Evolutionary conservation across 495 filamentous ascomycete genomes (phyloP).

Genomic region (Xylaria grammica): DNA sequence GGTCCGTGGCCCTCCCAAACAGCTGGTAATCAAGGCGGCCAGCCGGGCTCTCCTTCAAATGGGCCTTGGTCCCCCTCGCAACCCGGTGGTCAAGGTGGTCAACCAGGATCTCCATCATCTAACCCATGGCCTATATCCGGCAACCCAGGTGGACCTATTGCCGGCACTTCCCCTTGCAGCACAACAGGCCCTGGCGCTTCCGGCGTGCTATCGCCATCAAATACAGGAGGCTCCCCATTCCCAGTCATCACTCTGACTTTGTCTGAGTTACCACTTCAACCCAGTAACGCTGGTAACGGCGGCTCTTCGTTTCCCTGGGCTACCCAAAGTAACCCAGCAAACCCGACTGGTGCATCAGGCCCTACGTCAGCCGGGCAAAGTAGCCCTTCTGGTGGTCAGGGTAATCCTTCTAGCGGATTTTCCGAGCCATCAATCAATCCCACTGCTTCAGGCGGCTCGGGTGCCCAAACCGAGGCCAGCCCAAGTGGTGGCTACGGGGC

Average conservation of each 20-base stretch:
- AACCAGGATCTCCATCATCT: constrained; percentile 9
- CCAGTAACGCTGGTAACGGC: not conserved
- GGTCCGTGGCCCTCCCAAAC: constrained; percentile 1
- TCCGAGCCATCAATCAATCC: constrained; percentile 7
- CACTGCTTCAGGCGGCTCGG: not conserved
- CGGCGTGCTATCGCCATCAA: not conserved
- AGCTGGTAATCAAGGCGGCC: constrained; percentile 1
- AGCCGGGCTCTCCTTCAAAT: constrained; percentile 6
- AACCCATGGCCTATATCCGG: constrained; percentile 6
- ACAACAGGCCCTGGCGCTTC: not conserved
- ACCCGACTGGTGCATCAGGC: not conserved
- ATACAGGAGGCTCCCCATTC: constrained; percentile 14
- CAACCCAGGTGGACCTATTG: constrained; percentile 22
- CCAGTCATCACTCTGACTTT: constrained; percentile 18
- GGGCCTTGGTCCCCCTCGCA: constrained; percentile 8
- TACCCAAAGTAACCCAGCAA: constrained; percentile 4
- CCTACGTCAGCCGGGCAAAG: not conserved
- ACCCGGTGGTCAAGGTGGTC: too few species aligned
- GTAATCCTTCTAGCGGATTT: not conserved
- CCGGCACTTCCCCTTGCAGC: constrained; percentile 11
- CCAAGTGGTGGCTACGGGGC: constrained; percentile 18
- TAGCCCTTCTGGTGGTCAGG: not conserved
- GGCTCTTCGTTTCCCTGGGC: constrained; percentile 8
- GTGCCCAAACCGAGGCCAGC: constrained; percentile 8
- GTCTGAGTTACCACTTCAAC: constrained; percentile 7